Evolutionary conservation across 371 early-diverging fungal genomes (phyloP).

Genomic region (Batrachochytrium dendrobatidis): DNA sequence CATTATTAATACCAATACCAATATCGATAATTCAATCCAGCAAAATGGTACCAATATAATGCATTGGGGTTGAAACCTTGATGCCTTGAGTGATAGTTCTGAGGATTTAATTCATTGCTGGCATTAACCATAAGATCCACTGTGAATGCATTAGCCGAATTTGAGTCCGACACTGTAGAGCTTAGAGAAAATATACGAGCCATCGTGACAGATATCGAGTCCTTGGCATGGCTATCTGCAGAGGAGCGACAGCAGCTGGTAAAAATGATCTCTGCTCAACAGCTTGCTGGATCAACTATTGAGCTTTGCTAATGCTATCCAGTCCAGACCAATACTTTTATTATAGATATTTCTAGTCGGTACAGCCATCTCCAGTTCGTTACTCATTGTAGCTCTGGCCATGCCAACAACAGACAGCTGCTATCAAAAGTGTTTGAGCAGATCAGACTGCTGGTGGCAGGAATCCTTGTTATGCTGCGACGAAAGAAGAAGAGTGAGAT

Average conservation of each 20-base stretch:
- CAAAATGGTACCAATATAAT: too few relatives aligned
- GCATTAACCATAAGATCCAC: too few relatives aligned
- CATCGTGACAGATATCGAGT: constrained; percentile 29
- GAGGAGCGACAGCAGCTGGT: constrained; percentile 27
- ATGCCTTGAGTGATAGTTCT: too few relatives aligned
- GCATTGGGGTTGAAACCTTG: too few relatives aligned
- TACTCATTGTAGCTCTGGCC: constrained; percentile 10
- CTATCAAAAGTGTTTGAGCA: constrained; percentile 25
- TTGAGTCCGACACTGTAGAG: too few relatives aligned
- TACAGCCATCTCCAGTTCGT: constrained; percentile 24
- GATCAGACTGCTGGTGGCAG: constrained; percentile 17
- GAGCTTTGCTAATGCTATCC: neutral
- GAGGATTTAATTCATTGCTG: too few relatives aligned
- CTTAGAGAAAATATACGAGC: neutral
- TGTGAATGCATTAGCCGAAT: too few relatives aligned
- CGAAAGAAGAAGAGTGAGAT: constrained; percentile 22
- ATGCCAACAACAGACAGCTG: constrained; percentile 23
- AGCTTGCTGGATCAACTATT: neutral
- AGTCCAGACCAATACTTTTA: constrained; percentile 29
- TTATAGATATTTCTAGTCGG: constrained; percentile 26
- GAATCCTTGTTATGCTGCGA: constrained; percentile 24
- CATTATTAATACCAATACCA: too few relatives aligned
- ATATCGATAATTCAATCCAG: too few relatives aligned
- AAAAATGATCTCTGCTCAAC: neutral
- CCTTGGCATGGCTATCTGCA: constrained; percentile 18